Base-by-base conservation (phyloP, 2,329 filamentous ascomycete species). In the Plenodomus lindquistii region DNA sequence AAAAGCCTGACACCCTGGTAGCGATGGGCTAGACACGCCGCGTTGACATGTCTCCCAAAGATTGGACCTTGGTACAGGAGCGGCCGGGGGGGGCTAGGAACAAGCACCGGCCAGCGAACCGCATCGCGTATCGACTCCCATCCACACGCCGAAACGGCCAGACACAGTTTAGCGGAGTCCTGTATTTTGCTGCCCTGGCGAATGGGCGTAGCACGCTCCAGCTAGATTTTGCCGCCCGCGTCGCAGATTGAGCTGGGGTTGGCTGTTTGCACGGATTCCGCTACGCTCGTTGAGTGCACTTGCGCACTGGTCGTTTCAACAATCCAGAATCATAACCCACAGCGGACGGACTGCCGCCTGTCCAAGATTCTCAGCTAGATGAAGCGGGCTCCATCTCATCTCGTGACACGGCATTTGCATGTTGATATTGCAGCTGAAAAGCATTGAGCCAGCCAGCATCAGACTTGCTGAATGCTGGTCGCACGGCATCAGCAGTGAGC, bases 11-110 rank as follows among this genome's bases (percentile, higher is more conserved):
- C 48, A 54, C 46, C 42, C 48, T 42, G 43, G 46, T 40, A 46
- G 46, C 49, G 46, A 40, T 40, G 46, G 55, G 47, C 54, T 46
- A 53, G 48, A 52, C 54, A 54, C 40, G 56, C 55, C 60, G 53
- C 51, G 59, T 55, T 44, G 61, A 56, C 52, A 40, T 62, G 61
- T 63, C 60, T 60, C 50, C 40, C 46, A 47, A 52, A 65, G 60
- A 65, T 65, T 63, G n/a, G n/a, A n/a, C n/a, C n/a, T n/a, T n/a
- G 61, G 61, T 53, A 60, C 42, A 42, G 53, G 51, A 31, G 27
- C 36, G 45, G 54, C 58, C 50, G 52, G 60, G 57, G 51, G 47
- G 50, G 34, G 40, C 46, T 54, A 61, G 54, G 56, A 53, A 60
- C 54, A 49, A 41, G 48, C 54, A 47, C 42, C 34, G 36, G 41